Conservation (phyloP, 2,329 filamentous ascomycete genomes). For the Diaporthe vaccinii region DNA sequence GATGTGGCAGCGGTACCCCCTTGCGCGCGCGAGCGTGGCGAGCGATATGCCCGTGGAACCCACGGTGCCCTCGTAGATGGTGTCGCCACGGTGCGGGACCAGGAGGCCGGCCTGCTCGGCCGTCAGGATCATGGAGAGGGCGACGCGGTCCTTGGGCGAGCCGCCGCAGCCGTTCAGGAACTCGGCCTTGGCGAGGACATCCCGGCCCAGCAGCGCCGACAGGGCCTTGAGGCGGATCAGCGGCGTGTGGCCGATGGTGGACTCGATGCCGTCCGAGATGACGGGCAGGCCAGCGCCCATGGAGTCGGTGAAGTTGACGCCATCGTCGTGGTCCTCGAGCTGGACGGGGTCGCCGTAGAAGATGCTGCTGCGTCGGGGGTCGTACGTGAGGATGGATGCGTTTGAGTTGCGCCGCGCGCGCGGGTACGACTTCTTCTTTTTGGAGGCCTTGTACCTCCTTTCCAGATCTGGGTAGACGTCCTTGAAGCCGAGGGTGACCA, state of each 20-base stretch:
- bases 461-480: slow-evolving; percentile 84
- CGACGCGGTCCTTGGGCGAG: slow-evolving; percentile 95
- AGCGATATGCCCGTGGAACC: slow-evolving; percentile 97
- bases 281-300: slow-evolving; percentile 45
- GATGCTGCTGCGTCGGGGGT: slow-evolving; percentile 56
- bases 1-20: slow-evolving; percentile 93
- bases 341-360: slow-evolving; percentile 63
- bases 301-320: slow-evolving; percentile 44
- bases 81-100: slow-evolving; percentile 85
- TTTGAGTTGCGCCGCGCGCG: slow-evolving; percentile 39
- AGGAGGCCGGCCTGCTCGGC: slow-evolving; percentile 85
- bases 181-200: slow-evolving; percentile 94
- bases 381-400: slow-evolving; percentile 38
- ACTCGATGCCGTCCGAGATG: slow-evolving; percentile 86
- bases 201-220: slow-evolving; percentile 87
- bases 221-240: slow-evolving; percentile 88
- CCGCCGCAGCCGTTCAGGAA: slow-evolving; percentile 95
- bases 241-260: slow-evolving; percentile 93
- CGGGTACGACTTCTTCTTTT: slow-evolving; percentile 50
- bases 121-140: slow-evolving; percentile 86
- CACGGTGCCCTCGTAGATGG: slow-evolving; percentile 97
- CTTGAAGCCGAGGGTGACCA: slow-evolving; percentile 83
- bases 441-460: slow-evolving; percentile 65
- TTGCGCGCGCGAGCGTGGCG: slow-evolving; percentile 87
- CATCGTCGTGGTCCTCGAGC: slow-evolving; percentile 66